phyloP scores from a whole-genome alignment of 2,329 filamentous ascomycete genomes.

The Colletotrichum noveboracense region DNA sequence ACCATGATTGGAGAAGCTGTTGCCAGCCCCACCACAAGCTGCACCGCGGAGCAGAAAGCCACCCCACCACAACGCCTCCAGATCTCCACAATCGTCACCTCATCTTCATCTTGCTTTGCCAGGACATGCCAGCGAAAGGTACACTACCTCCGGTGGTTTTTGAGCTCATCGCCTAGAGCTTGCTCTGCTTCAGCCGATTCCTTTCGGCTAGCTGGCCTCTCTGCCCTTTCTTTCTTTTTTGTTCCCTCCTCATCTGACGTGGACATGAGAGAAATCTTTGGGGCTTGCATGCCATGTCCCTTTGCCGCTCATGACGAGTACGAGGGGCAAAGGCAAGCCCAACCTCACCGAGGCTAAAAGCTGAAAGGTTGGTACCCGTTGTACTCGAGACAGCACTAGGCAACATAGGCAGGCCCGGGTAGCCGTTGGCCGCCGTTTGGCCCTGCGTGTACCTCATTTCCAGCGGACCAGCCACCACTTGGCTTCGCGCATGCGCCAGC shows the following conservation, averaged over 20 bases:
- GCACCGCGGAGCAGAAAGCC: neutral
- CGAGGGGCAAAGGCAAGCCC: neutral
- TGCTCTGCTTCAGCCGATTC: neutral
- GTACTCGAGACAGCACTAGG: slow-evolving; percentile 20
- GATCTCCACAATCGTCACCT: slow-evolving; percentile 21
- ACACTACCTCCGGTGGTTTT: slow-evolving; percentile 1
- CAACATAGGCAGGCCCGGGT: slow-evolving; percentile 7
- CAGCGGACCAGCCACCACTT: slow-evolving; percentile 19
- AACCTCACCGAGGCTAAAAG: slow-evolving; percentile 18
- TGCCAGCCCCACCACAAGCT: neutral
- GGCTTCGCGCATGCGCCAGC: slow-evolving; percentile 19
- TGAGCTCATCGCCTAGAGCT: slow-evolving; percentile 4
- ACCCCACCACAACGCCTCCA: slow-evolving; percentile 18
- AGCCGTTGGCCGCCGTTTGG: slow-evolving; percentile 23
- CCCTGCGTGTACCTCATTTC: slow-evolving; percentile 21
- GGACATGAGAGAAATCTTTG: neutral
- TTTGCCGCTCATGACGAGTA: neutral
- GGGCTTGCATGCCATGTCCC: neutral
- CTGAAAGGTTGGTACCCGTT: slow-evolving; percentile 20
- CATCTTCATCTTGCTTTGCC: slow-evolving; percentile 21
- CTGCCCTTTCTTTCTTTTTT: neutral
- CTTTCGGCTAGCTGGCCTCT: neutral
- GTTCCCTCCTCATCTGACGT: neutral
- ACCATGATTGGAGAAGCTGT: slow-evolving; percentile 10
- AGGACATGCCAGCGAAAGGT: slow-evolving; percentile 1